These are phyloP conservation scores for Eutypella sp. DNA, from an alignment of 2,329 filamentous ascomycete genomes.

Conservation along the genomic window DNA sequence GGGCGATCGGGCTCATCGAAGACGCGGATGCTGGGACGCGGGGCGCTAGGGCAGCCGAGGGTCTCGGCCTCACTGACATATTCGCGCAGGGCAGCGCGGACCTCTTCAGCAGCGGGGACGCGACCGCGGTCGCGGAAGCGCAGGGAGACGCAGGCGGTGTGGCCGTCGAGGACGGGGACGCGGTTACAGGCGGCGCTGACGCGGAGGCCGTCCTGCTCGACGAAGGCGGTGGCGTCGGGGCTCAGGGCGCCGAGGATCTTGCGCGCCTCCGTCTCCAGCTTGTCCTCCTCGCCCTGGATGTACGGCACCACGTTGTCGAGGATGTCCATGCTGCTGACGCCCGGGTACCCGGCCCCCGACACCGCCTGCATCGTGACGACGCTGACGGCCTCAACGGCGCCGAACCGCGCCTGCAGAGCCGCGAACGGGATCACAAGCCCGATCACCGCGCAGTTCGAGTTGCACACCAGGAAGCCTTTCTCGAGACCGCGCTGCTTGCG, in stretches of 20 bases:
- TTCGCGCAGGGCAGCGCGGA: constrained; percentile 71
- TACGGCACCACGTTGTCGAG: constrained; percentile 94
- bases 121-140: constrained; percentile 69
- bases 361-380: constrained; percentile 95
- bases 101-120: constrained; percentile 66
- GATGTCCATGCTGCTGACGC: constrained; percentile 90
- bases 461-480: constrained; percentile 92
- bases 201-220: constrained; percentile 67
- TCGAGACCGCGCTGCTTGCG: constrained; percentile 64
- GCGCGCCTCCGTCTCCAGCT: constrained; percentile 88
- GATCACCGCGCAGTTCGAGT: constrained; percentile 97
- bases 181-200: constrained; percentile 89
- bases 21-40: constrained; percentile 73
- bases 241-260: constrained; percentile 86
- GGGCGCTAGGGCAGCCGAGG: constrained; percentile 83
- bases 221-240: constrained; percentile 65
- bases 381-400: constrained; percentile 66
- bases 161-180: constrained; percentile 91
- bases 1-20: constrained; percentile 88
- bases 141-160: constrained; percentile 90
- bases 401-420: constrained; percentile 81
- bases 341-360: constrained; percentile 86
- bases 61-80: constrained; percentile 80
- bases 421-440: constrained; percentile 93
- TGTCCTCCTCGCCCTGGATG: constrained; percentile 92